Percentiles rank a stretch among this genome's conserved stretches.
phyloP scores from a whole-genome alignment of 2,329 filamentous ascomycete species.

The Cladophialophora immunda region DNA sequence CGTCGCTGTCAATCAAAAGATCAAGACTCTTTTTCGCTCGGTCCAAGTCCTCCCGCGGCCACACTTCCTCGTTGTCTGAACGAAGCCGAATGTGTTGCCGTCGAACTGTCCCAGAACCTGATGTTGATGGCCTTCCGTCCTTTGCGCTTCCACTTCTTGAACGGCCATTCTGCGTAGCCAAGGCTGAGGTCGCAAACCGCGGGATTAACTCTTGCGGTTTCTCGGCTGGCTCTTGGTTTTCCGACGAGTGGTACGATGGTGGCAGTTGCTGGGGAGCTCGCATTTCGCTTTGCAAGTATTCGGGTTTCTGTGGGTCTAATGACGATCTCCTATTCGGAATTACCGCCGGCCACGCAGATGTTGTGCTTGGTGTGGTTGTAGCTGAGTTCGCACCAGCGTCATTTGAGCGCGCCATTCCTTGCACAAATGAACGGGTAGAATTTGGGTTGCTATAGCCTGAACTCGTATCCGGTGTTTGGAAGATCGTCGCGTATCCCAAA shows the following conservation, averaged over 20 bases:
- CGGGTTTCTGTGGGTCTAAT: slow-evolving; percentile 17
- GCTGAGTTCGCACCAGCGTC: slow-evolving; percentile 1
- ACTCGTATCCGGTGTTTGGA: slow-evolving; percentile 13
- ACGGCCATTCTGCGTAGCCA: slow-evolving; percentile 25
- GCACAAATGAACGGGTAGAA: slow-evolving; percentile 16
- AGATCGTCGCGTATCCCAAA: slow-evolving; percentile 22
- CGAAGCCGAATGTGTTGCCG: slow-evolving; percentile 39
- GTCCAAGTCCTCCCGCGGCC: slow-evolving; percentile 41
- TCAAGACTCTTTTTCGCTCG: slow-evolving; percentile 76
- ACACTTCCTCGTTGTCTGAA: slow-evolving; percentile 32
- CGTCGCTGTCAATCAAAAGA: slow-evolving; percentile 80
- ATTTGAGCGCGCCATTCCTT: slow-evolving; percentile 14
- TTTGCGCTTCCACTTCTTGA: slow-evolving; percentile 34
- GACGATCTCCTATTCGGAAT: slow-evolving; percentile 28
- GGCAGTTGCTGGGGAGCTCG: slow-evolving; percentile 28
- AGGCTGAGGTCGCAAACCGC: slow-evolving; percentile 26
- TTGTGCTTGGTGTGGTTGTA: neutral
- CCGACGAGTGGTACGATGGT: slow-evolving; percentile 11
- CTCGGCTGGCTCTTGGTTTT: slow-evolving; percentile 11
- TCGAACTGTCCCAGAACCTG: slow-evolving; percentile 31
- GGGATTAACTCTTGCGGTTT: slow-evolving; percentile 17
- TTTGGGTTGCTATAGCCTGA: slow-evolving; percentile 14
- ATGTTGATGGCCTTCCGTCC: slow-evolving; percentile 31
- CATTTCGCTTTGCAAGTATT: slow-evolving; percentile 14
- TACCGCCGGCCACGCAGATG: slow-evolving; percentile 30